Base-by-base conservation (phyloP, 441 rosid genomes). In the Gossypium gossypioides region DNA sequence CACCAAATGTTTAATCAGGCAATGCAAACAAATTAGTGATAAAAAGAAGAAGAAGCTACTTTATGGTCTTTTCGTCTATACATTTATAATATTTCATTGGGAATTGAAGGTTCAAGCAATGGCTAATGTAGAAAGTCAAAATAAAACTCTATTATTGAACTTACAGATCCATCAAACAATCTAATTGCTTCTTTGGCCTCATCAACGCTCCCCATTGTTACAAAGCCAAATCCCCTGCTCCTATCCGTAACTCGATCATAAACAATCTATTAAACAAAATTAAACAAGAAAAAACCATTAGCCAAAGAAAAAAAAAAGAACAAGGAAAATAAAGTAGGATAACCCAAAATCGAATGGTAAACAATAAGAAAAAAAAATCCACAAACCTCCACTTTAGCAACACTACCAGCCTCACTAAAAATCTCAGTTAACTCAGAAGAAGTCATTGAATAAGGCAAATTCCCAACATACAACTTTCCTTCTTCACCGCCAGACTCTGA, bases 161-260 rank as follows among this genome's bases (percentile, higher is more conserved):
- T 86, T 76, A 91, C 97, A 59, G 97, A 84, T 80, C 88, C 90
- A 83, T 90, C 85, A 73, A 89, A 86, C 89, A 86, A 76, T 60
- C 83, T 81, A 73, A 94, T 94, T 1, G 98, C 97, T 68, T 89
- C 86, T 66, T 90, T 82, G 65, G 97, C 99, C 80, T 92, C 94
- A 63, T 90, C 90, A 44, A 82, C 74, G 76, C 78, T 86, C 65
- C 63, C 91, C 99, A 94, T 89, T 2, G 94, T 84, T 7, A 92
- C 91, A 76, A 94, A 92, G 8, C 84, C 97, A 76, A 94, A 94
- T 6, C 97, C 99, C 75, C 99, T 90, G 91, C 99, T 92, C 85
- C 97, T 86, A 72, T 90, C 94, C 2, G 94, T 92, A 9, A 85
- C 91, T 76, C 91, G 83, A 82, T 90, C 90, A 66, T 88, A 86